Base-by-base conservation (phyloP, 345 rosid species). In the Angophora floribunda region DNA sequence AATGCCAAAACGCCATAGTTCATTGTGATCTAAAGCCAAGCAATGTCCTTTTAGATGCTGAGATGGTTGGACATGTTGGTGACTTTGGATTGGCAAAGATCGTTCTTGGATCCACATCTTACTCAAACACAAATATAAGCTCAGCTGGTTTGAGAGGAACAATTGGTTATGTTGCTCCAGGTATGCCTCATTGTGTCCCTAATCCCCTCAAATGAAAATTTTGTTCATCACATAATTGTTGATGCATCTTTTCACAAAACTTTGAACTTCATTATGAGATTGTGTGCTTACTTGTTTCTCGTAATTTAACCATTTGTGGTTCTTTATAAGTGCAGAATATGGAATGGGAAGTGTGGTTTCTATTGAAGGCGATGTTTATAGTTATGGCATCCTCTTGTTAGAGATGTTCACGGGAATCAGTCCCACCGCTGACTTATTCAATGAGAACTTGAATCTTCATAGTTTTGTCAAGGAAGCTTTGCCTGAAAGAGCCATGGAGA, bases 351-450 rank as follows among this genome's bases (percentile, higher is more conserved):
- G 88, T 2, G 82, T 22, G 21, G 87, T 87, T 7, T 89, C 92
- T 24, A 86, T 86, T 1, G 8, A 30, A 7, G 92, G 93, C 1
- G 91, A 93, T 85, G 88, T 93, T 45, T 89, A 90, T 26, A 90
- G 92, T 45, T 93, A 53, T 67, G 92, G 93, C 2, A 90, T 93
- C 9, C 84, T 93, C 5, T 67, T 91, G 85, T 41, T 90, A 14
- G 91, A 93, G 89, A 82, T 91, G 86, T 85, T 93, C 53, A 87
- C 91, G 2, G 85, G 92, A 45, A 85, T 87, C 86, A 61, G 67
- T 36, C 91, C 93, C 24, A 93, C 91, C 0, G 85, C 89, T 51
- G 87, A 88, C 7, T 65, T 82, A 87, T 91, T 90, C 85, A 51
- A 57, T 8, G 93, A 90, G 3, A 85, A 87, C 11, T 53, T 50